Evolutionary conservation across 352 stramenopile species (phyloP).

Genomic region (Stramenopiles sp.): DNA sequence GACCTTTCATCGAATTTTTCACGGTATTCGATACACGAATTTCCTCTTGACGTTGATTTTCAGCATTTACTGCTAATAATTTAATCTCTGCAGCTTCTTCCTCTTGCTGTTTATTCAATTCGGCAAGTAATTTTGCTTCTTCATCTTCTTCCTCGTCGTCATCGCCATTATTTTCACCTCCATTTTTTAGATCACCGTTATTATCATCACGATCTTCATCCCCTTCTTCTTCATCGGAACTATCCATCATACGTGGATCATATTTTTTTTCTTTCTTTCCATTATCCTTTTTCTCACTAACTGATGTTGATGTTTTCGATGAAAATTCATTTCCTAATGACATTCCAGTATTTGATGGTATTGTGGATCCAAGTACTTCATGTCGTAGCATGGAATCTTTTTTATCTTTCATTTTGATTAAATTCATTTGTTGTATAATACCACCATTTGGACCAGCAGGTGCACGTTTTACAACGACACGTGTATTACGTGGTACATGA

Average conservation of each 20-base stretch:
- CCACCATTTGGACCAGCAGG: constrained; percentile 28
- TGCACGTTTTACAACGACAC: constrained; percentile 68
- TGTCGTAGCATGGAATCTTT: too few relatives aligned
- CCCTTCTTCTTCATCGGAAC: too few relatives aligned
- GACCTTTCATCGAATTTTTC: neutral
- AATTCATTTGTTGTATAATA: neutral
- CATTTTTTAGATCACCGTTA: too few relatives aligned
- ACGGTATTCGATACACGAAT: neutral
- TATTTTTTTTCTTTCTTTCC: neutral
- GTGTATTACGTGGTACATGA: constrained; percentile 62
- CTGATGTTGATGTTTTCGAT: neutral
- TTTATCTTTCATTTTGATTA: neutral
- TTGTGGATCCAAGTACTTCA: too few relatives aligned
- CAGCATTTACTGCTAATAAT: constrained; percentile 26
- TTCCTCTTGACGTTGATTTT: neutral
- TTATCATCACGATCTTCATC: too few relatives aligned
- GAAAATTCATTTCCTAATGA: neutral
- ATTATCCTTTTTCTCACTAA: neutral
- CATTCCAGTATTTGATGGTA: too few relatives aligned
- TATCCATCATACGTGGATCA: neutral
- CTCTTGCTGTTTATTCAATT: neutral
- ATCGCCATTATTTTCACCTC: too few relatives aligned
- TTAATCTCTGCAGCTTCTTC: constrained; percentile 32
- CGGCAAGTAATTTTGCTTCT: neutral
- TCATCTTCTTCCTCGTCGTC: neutral